These are phyloP conservation scores for Penium margaritaceum DNA, from an alignment of 139 green algal genomes.

Conservation along the genomic window DNA sequence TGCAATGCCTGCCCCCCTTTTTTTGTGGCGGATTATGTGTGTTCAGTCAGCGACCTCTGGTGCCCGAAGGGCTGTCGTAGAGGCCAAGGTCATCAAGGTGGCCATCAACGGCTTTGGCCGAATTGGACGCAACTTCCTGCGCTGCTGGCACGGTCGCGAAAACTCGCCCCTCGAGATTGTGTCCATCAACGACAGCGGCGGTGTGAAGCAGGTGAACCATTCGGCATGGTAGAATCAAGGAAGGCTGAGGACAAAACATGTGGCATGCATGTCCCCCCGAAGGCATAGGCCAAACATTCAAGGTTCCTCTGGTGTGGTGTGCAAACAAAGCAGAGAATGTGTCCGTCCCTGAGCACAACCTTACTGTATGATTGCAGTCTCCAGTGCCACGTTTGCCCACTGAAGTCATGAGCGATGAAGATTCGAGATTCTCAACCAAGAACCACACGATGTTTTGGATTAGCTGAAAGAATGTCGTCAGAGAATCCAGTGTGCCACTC, in stretches of 20 bases:
- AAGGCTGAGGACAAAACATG: no score
- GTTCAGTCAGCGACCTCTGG: conserved; percentile 9
- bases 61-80: conserved; percentile 46
- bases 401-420: no score
- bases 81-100: conserved; percentile 69
- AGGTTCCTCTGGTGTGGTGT: not conserved
- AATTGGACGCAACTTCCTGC: conserved; percentile 77
- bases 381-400: no score
- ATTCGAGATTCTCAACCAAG: no score
- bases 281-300: no score
- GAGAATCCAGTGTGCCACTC: no score
- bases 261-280: no score
- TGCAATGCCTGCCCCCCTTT: no score
- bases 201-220: conserved; percentile 57
- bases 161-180: conserved; percentile 65
- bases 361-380: not conserved
- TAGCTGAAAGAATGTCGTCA: no score
- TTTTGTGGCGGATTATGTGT: conserved; percentile 17
- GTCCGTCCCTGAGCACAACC: not conserved
- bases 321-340: not conserved
- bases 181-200: conserved; percentile 57
- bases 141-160: conserved; percentile 54
- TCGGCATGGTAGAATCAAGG: no score
- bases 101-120: conserved; percentile 98
- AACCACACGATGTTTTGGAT: no score